phyloP scores from a whole-genome alignment of 768 basidiomycete genomes.

The Thelephora aurantiotincta region DNA sequence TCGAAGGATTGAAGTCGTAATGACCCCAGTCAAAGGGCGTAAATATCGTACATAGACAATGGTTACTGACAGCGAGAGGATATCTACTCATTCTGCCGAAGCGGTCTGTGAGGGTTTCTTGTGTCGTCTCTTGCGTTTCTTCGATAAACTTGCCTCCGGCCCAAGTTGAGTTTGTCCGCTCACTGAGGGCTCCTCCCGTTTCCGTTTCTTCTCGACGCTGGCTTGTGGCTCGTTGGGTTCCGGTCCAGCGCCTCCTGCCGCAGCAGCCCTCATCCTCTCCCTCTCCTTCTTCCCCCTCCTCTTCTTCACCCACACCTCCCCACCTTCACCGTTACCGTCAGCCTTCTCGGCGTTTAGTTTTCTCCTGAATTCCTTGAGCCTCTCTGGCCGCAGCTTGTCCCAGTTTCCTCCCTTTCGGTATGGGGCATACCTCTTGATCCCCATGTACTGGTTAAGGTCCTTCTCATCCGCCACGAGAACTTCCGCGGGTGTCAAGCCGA shows the following conservation, averaged over 20 bases:
- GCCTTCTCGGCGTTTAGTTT: conserved; percentile 24
- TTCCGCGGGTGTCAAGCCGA: conserved; percentile 67
- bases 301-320: conserved; percentile 33
- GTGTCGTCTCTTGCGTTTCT: conserved; percentile 28
- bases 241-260: conserved; percentile 12
- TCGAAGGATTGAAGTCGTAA: background rate
- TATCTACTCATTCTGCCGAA: background rate
- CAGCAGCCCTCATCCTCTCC: conserved; percentile 30
- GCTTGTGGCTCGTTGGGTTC: conserved; percentile 12
- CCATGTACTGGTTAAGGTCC: conserved; percentile 86
- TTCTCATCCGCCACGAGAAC: conserved; percentile 85
- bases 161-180: conserved; percentile 4
- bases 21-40: no score
- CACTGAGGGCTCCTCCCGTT: conserved; percentile 9
- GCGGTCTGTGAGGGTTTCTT: conserved; percentile 14
- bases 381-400: conserved; percentile 48
- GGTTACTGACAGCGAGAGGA: background rate
- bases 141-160: conserved; percentile 12
- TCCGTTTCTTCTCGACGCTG: conserved; percentile 18
- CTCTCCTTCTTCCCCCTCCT: conserved; percentile 62
- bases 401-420: conserved; percentile 58
- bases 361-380: conserved; percentile 59
- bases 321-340: conserved; percentile 8
- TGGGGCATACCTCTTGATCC: conserved; percentile 83
- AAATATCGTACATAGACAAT: background rate